Percentiles rank a stretch among this genome's conserved stretches.
These are phyloP conservation scores for Trichoderma sp. DNA, from an alignment of 2,329 filamentous ascomycete species.

Conservation along the genomic window DNA sequence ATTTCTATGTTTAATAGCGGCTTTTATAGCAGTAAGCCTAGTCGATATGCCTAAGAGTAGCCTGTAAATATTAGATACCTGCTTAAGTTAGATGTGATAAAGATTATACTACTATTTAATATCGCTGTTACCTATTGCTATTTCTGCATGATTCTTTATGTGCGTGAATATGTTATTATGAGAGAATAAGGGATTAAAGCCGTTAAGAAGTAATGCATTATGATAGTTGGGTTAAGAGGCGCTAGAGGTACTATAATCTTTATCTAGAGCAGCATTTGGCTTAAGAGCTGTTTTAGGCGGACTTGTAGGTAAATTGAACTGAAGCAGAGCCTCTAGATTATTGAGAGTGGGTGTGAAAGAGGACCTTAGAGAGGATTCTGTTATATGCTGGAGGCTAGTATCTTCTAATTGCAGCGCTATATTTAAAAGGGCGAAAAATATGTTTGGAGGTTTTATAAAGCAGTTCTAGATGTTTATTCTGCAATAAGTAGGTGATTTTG, in stretches of 20 bases:
- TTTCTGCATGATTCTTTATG: neutral
- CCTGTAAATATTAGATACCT: conserved; percentile 7
- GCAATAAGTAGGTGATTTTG: no score
- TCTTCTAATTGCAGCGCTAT: no score
- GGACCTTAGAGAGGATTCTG: neutral
- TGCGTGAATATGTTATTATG: neutral
- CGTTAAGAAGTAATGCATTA: neutral
- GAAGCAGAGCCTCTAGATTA: neutral
- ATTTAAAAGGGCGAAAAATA: no score
- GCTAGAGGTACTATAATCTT: neutral
- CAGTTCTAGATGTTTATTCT: no score
- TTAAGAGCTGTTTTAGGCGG: neutral
- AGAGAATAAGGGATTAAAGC: neutral
- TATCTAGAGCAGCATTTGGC: neutral
- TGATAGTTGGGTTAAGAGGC: neutral
- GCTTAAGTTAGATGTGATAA: neutral
- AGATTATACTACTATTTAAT: neutral
- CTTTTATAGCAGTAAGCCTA: conserved; percentile 1
- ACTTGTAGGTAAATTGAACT: neutral
- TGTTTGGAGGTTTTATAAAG: no score
- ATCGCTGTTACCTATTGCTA: conserved; percentile 1
- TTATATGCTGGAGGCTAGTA: no score
- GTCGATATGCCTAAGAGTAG: conserved; percentile 8
- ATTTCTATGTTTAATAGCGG: neutral
- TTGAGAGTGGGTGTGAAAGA: neutral